phyloP scores from a whole-genome alignment of 2,329 filamentous ascomycete genomes.

The Trichophyton simii region DNA sequence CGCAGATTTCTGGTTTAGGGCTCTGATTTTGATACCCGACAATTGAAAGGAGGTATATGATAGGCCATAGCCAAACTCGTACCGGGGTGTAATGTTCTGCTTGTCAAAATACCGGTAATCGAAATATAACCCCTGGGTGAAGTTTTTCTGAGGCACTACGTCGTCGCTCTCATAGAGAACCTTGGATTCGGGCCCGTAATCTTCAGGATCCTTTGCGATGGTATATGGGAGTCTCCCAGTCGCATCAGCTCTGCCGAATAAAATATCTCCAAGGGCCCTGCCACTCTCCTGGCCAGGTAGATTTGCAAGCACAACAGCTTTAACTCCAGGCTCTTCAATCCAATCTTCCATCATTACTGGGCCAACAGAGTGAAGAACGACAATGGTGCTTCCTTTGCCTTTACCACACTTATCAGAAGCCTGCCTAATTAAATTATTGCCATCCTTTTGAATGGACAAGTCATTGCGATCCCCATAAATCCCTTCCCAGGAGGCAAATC shows the following conservation, averaged over 20 bases:
- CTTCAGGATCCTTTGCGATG: slow-evolving; percentile 41
- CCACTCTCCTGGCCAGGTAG: slow-evolving; percentile 46
- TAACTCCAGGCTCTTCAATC: slow-evolving; percentile 51
- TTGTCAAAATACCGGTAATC: slow-evolving; percentile 88
- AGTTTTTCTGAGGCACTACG: slow-evolving; percentile 66
- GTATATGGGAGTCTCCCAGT: slow-evolving; percentile 52
- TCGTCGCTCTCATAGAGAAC: slow-evolving; percentile 58
- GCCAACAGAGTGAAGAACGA: slow-evolving; percentile 76
- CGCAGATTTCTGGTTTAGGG: slow-evolving; percentile 38
- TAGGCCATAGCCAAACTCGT: slow-evolving; percentile 75
- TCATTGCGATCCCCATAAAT: slow-evolving; percentile 44
- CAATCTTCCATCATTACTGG: slow-evolving; percentile 49
- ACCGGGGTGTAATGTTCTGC: slow-evolving; percentile 58
- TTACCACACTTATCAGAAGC: slow-evolving; percentile 56
- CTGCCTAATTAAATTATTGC: slow-evolving; percentile 57
- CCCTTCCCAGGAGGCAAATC: slow-evolving; percentile 40
- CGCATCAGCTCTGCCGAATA: slow-evolving; percentile 34
- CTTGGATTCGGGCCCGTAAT: slow-evolving; percentile 55
- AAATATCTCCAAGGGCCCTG: slow-evolving; percentile 34
- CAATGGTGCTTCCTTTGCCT: slow-evolving; percentile 56
- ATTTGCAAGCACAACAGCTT: slow-evolving; percentile 51
- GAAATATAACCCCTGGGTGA: slow-evolving; percentile 69
- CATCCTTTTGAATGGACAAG: slow-evolving; percentile 59
- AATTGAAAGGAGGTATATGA: slow-evolving; percentile 66
- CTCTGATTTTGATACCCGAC: slow-evolving; percentile 39